Conservation (phyloP, 164 flowering plant species). For the Kalanchoe fedtschenkoi region DNA sequence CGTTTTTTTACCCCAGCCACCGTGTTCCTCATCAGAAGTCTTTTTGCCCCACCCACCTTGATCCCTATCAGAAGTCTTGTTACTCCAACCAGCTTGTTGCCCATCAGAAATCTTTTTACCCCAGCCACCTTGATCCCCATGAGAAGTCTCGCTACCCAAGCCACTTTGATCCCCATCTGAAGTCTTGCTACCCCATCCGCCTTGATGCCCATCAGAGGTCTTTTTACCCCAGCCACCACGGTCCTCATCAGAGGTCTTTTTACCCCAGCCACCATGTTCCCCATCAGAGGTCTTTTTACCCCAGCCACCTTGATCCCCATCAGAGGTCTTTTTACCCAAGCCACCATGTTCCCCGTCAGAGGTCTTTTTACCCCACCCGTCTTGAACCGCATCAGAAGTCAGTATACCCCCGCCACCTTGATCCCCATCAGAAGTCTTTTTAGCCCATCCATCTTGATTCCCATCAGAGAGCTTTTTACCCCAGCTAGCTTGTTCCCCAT, state of each 20-base stretch:
- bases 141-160: slow-evolving; percentile 12
- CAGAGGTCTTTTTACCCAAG: slow-evolving; percentile 12
- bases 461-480: too few relatives aligned
- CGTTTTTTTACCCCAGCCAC: slow-evolving; percentile 12
- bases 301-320: slow-evolving; percentile 13
- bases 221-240: slow-evolving; percentile 10
- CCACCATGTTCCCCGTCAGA: slow-evolving; percentile 13
- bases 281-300: slow-evolving; percentile 12
- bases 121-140: slow-evolving; percentile 14
- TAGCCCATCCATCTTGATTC: too few relatives aligned
- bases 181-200: too few relatives aligned
- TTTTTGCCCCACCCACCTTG: slow-evolving; percentile 3
- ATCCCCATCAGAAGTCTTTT: too few relatives aligned
- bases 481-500: slow-evolving; percentile 8
- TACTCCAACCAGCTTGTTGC: neutral
- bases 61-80: slow-evolving; percentile 12
- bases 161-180: too few relatives aligned
- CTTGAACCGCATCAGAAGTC: slow-evolving; percentile 12
- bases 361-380: slow-evolving; percentile 11
- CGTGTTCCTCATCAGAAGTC: neutral
- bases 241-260: slow-evolving; percentile 8
- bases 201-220: neutral
- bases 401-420: slow-evolving; percentile 11
- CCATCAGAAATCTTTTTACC: slow-evolving; percentile 10
- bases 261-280: slow-evolving; percentile 15